Conservation (phyloP, 2,329 filamentous ascomycete genomes). For the Davidsoniella virescens region DNA sequence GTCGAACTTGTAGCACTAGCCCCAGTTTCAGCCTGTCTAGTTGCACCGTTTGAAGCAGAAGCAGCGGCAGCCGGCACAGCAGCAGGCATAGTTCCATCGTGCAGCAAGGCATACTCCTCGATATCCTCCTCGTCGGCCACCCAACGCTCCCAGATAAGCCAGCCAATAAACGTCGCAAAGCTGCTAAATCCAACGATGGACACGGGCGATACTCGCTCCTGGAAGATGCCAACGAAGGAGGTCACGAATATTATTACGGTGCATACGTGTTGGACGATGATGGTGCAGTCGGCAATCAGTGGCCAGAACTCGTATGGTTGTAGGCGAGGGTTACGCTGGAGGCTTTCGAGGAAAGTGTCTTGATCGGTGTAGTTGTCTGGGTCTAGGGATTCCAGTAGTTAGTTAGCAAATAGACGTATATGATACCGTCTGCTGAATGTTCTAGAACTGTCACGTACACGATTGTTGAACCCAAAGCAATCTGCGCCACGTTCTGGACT, state of each 20-base stretch:
- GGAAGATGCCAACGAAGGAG: conserved; percentile 80
- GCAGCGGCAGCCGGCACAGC: not conserved
- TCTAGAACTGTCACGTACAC: conserved; percentile 36
- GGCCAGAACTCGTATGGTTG: conserved; percentile 98
- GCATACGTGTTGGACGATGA: conserved; percentile 93
- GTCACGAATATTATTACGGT: conserved; percentile 89
- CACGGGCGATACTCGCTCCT: conserved; percentile 77
- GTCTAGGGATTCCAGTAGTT: conserved; percentile 31
- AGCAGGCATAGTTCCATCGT: conserved; percentile 15
- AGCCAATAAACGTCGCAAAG: conserved; percentile 67
- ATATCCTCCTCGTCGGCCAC: conserved; percentile 50
- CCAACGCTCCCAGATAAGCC: conserved; percentile 88
- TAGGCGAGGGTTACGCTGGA: conserved; percentile 84
- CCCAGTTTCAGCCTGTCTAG: not conserved
- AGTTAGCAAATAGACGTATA: not conserved
- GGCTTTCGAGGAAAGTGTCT: conserved; percentile 86
- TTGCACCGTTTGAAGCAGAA: not conserved
- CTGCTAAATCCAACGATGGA: conserved; percentile 76
- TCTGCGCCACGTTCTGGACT: conserved; percentile 75
- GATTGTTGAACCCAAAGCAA: conserved; percentile 95
- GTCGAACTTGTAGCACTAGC: not conserved
- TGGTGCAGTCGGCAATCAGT: conserved; percentile 81
- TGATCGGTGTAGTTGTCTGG: conserved; percentile 99
- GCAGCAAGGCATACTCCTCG: conserved; percentile 23
- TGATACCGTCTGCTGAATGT: not conserved